Evolutionary conservation across 1,284 basidiomycete genomes (phyloP), one percentile per base, ranked within the genome.

Genomic region (Erythrobasidium hasegawianum): DNA sequence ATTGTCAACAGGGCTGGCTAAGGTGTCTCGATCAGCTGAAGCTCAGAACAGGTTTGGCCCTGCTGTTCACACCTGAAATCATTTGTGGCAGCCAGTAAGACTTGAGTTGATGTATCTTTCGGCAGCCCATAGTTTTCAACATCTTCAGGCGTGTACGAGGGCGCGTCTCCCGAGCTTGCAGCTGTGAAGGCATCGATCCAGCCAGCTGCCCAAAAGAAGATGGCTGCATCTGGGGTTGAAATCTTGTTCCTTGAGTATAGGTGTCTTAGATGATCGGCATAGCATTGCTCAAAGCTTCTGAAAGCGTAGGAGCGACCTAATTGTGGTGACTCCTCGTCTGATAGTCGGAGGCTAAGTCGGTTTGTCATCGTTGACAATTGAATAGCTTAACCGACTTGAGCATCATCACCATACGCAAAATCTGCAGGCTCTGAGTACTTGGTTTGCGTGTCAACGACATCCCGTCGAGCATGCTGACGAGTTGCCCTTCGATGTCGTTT

Each of bases 101-200:
- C 24, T 16, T 27, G n/a, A 9, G 50, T 54, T 10, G 39, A 47
- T 13, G 10, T 41, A 11, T 56, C 18, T 38, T 33, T 38, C 18
- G 43, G 55, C 5, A 45, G 29, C 2, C 50, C 60, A 22, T 39
- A 56, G 24, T 55, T 56, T 18, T 56, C 60, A 18, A 62, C 43
- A 43, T 62, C 60, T 24, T 62, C 50, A 20, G 53, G 50, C 9
- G 60, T 55, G 27, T 54, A 56, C 24, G 60, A 50, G 16, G 60
- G 60, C 24, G 52, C 43, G 9, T 62, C 50, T 8, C 60, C 60
- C 18, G 60, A 62, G n/a, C 53, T 56, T 14, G 60, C 60, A 27
- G 50, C 55, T 24, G 52, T 53, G 50, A 62, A 54, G 8, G 52
- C 43, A 29, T 62, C 60, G 14, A 40, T 47, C 20, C 43, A 38